phyloP scores from a whole-genome alignment of 768 basidiomycete species.

The Tylopilus sp. region DNA sequence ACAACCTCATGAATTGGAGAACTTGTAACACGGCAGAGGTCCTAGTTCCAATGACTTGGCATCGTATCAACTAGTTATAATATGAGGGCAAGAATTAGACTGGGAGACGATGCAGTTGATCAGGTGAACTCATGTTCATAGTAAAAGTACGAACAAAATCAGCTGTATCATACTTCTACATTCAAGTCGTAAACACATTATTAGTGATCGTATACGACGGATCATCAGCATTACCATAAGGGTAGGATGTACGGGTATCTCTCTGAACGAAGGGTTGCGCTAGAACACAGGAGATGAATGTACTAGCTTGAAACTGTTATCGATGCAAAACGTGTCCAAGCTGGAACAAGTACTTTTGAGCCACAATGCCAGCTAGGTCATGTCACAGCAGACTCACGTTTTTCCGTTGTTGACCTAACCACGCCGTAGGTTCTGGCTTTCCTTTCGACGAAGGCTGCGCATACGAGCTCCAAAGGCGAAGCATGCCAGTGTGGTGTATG shows the following conservation, averaged over 20 bases:
- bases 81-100: neutral
- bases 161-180: conserved; percentile 6
- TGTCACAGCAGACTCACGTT: conserved; percentile 26
- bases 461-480: conserved; percentile 58
- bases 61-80: no score
- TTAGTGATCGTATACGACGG: neutral
- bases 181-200: neutral
- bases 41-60: no score
- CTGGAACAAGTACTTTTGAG: conserved; percentile 11
- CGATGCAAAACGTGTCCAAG: conserved; percentile 30
- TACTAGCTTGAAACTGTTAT: conserved; percentile 3
- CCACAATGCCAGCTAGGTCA: neutral
- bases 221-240: conserved; percentile 9
- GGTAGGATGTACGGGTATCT: conserved; percentile 8
- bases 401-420: conserved; percentile 66
- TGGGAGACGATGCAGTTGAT: no score
- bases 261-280: conserved; percentile 1
- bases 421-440: conserved; percentile 55
- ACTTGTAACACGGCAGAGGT: no score
- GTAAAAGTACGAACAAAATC: neutral
- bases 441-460: conserved; percentile 42
- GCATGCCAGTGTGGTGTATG: conserved; percentile 69
- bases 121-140: no score
- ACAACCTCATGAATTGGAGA: neutral
- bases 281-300: neutral